phyloP scores from a whole-genome alignment of 768 basidiomycete species.

The Agrocybe chaxingu region DNA sequence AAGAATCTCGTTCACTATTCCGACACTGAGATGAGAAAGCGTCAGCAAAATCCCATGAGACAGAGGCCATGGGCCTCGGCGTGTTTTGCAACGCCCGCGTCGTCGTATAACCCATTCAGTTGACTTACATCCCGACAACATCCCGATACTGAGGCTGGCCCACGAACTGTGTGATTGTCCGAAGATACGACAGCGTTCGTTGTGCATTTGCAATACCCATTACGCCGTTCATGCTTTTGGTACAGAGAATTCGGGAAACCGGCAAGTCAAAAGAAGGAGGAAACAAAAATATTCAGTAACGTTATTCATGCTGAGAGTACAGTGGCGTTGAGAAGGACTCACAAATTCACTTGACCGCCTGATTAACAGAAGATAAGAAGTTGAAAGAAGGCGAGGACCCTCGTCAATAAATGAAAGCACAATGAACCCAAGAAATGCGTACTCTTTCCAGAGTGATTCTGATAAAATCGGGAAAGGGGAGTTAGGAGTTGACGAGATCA shows the following conservation, averaged over 20 bases:
- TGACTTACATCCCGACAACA: slow-evolving; percentile 60
- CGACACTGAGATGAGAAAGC: slow-evolving; percentile 31
- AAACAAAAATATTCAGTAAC: slow-evolving; percentile 13
- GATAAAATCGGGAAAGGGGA: slow-evolving; percentile 13
- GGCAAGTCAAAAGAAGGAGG: slow-evolving; percentile 7
- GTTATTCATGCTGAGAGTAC: slow-evolving; percentile 6
- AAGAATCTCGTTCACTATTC: slow-evolving; percentile 65
- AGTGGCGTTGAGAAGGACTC: slow-evolving; percentile 18
- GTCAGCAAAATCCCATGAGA: slow-evolving; percentile 4
- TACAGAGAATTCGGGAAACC: slow-evolving; percentile 4
- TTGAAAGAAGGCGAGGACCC: slow-evolving; percentile 1
- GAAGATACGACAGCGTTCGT: slow-evolving; percentile 77
- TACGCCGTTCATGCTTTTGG: slow-evolving; percentile 58
- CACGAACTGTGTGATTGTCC: slow-evolving; percentile 82
- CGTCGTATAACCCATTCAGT: neutral
- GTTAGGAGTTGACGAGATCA: slow-evolving; percentile 5
- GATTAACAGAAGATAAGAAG: slow-evolving; percentile 8
- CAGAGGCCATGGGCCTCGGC: neutral
- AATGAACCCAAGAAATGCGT: slow-evolving; percentile 7
- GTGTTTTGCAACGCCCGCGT: neutral
- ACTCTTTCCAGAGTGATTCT: slow-evolving; percentile 41
- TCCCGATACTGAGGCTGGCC: slow-evolving; percentile 73
- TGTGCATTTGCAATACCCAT: slow-evolving; percentile 93
- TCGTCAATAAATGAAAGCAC: slow-evolving; percentile 3
- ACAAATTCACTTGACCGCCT: slow-evolving; percentile 67